Evolutionary conservation across 2,329 filamentous ascomycete species (phyloP).

Genomic region (Amylocarpus encephaloides): DNA sequence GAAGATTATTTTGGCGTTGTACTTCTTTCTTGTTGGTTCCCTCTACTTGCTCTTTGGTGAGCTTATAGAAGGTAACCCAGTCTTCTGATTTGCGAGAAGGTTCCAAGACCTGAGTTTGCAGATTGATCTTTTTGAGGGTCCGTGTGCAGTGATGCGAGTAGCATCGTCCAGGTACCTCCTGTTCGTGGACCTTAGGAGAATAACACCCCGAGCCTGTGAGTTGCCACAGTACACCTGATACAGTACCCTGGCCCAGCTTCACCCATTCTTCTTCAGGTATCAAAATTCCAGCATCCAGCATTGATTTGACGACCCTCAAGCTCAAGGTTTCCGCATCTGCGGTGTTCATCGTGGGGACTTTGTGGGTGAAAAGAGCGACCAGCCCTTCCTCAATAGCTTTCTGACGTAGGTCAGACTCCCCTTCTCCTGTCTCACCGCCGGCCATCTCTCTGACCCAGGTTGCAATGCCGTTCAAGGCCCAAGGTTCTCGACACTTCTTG

Average conservation of each 20-base stretch:
- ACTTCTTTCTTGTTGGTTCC: slow-evolving; percentile 76
- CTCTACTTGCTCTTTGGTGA: slow-evolving; percentile 71
- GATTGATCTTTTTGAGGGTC: slow-evolving; percentile 88
- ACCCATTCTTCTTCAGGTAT: slow-evolving; percentile 95
- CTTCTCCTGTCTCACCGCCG: slow-evolving; percentile 48
- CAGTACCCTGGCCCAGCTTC: slow-evolving; percentile 72
- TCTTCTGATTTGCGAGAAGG: slow-evolving; percentile 64
- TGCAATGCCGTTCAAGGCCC: slow-evolving; percentile 85
- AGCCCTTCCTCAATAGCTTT: slow-evolving; percentile 83
- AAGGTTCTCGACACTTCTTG: slow-evolving; percentile 78
- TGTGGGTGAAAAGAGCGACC: slow-evolving; percentile 82
- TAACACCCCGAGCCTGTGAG: slow-evolving; percentile 90
- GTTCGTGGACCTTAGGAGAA: slow-evolving; percentile 67
- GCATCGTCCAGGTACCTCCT: slow-evolving; percentile 65
- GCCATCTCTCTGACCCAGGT: slow-evolving; percentile 83
- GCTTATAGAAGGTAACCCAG: slow-evolving; percentile 83
- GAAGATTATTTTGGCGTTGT: slow-evolving; percentile 85
- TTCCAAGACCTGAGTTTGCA: slow-evolving; percentile 66
- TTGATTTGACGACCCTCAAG: slow-evolving; percentile 67
- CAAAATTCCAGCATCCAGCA: slow-evolving; percentile 73
- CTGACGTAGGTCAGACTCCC: slow-evolving; percentile 79
- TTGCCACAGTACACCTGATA: slow-evolving; percentile 90
- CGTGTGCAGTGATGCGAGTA: slow-evolving; percentile 93
- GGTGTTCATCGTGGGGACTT: slow-evolving; percentile 97
- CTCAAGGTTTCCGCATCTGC: slow-evolving; percentile 89